phyloP scores from a whole-genome alignment of 495 filamentous ascomycete species.

The Aspergillus ellipticus region DNA sequence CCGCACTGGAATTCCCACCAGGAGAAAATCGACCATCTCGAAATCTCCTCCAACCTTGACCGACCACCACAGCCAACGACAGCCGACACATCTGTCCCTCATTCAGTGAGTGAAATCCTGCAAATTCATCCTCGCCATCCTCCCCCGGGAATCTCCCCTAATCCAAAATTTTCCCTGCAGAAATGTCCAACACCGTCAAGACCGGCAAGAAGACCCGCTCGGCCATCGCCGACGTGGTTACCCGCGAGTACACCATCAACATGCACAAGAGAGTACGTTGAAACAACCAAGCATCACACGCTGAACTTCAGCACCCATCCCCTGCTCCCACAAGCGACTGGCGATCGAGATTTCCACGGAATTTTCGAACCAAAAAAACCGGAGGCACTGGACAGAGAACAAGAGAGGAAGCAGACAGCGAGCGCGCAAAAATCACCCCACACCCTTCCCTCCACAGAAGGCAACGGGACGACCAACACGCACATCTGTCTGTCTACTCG shows the following conservation, averaged over 20 bases:
- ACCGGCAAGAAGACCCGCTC: conserved; percentile 76
- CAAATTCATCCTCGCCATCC: background rate
- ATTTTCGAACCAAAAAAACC: conserved; percentile 22
- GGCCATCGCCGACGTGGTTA: conserved; percentile 96
- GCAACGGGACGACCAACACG: background rate
- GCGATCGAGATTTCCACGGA: conserved; percentile 5
- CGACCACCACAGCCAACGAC: conserved; percentile 45
- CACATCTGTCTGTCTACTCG: background rate
- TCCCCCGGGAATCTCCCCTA: conserved; percentile 12
- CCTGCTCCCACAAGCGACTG: background rate
- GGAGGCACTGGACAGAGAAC: conserved; percentile 27
- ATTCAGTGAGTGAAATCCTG: conserved; percentile 34
- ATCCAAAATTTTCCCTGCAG: conserved; percentile 32
- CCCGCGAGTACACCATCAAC: conserved; percentile 99
- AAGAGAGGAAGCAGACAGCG: conserved; percentile 1
- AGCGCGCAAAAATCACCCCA: conserved; percentile 1
- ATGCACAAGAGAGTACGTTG: conserved; percentile 97
- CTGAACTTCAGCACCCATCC: background rate
- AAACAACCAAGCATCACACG: conserved; percentile 15
- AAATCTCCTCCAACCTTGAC: conserved; percentile 27
- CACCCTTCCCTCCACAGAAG: background rate
- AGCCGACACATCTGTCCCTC: conserved; percentile 36
- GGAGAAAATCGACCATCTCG: conserved; percentile 27
- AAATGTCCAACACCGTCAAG: conserved; percentile 64
- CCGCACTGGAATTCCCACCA: conserved; percentile 40